Conservation (phyloP, 2,329 filamentous ascomycete species). For the Blastomyces gilchristii region DNA sequence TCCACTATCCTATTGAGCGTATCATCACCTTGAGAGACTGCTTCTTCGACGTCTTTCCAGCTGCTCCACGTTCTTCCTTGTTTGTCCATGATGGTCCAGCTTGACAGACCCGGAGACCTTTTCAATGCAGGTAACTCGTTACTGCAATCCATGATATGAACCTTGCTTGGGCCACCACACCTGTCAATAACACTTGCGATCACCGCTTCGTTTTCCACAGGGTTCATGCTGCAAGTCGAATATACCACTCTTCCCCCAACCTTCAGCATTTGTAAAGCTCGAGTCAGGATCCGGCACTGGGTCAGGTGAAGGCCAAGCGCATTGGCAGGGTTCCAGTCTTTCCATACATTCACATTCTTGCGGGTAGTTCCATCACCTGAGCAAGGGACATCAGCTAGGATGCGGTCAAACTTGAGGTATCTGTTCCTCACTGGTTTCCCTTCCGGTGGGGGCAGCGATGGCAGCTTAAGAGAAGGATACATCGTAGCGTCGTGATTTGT, state of each 20-base stretch:
- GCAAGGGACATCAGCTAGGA: conserved; percentile 92
- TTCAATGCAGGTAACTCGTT: conserved; percentile 66
- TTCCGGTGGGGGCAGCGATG: conserved; percentile 44
- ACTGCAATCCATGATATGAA: conserved; percentile 75
- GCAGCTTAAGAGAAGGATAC: conserved; percentile 86
- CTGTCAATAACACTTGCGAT: conserved; percentile 78
- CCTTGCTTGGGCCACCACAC: conserved; percentile 72
- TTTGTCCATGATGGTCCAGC: conserved; percentile 90
- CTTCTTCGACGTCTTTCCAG: conserved; percentile 69
- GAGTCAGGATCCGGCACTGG: conserved; percentile 80
- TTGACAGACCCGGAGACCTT: conserved; percentile 62
- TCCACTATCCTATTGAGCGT: conserved; percentile 60
- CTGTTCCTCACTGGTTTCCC: conserved; percentile 46
- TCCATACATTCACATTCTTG: conserved; percentile 92
- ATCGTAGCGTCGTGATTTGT: conserved; percentile 96
- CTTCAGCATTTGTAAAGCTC: conserved; percentile 91
- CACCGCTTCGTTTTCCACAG: conserved; percentile 92
- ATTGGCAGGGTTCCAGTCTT: conserved; percentile 83
- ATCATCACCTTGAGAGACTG: conserved; percentile 46
- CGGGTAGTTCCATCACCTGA: conserved; percentile 87
- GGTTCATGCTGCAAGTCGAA: conserved; percentile 98
- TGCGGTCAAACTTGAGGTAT: conserved; percentile 94
- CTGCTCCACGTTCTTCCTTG: conserved; percentile 64
- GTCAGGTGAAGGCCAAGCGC: conserved; percentile 78
- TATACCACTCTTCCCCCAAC: conserved; percentile 90